Base-by-base conservation (phyloP, 2,329 filamentous ascomycete species). In the Colletotrichum falcatum region DNA sequence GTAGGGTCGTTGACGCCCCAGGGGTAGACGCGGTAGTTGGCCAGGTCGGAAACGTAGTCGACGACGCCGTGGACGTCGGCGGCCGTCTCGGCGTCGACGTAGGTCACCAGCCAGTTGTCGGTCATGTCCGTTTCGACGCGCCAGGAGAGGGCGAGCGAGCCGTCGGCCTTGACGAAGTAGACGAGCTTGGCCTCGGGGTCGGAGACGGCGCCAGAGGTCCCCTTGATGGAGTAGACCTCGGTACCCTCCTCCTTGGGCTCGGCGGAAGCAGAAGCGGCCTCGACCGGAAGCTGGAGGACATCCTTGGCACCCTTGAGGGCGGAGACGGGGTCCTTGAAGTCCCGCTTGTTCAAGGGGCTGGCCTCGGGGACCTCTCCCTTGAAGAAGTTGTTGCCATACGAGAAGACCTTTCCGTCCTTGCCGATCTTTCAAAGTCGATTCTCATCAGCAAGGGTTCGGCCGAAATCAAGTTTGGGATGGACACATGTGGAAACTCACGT, bases 31-130 rank as follows among this genome's bases (percentile, higher is more conserved):
- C 83, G 77, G 75, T 87, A 86, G 30, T 79, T 82, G 26, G 84
- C 85, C 20, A 86, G 82, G n/a, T 84, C 81, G 55, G 84, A 65
- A 55, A 65, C 81, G 73, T 86, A 87, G 77, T 88, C 84, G n/a
- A 86, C 81, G 20, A 87, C 85, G 62, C 81, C 84, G 66, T 84
- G 79, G 23, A 88, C 74, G 44, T 83, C 76, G 28, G 79, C 78
- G 35, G 81, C 82, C 49, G 79, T 79, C 8, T 77, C 76, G 7
- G 85, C 85, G 67, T 87, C 84, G 46, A 87, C 81, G 73, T 88
- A 88, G 3, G 84, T 83, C 44, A 87, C 76, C n/a, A 88, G 80
- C 85, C 84, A 88, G 76, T 87, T 84, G 71, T 82, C 81, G 18
- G 80, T 71, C 56, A 88, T 77, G 66, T 88, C 85, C 2, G 85